Base-by-base conservation (phyloP, 345 rosid genomes). In the Brassica juncea region DNA sequence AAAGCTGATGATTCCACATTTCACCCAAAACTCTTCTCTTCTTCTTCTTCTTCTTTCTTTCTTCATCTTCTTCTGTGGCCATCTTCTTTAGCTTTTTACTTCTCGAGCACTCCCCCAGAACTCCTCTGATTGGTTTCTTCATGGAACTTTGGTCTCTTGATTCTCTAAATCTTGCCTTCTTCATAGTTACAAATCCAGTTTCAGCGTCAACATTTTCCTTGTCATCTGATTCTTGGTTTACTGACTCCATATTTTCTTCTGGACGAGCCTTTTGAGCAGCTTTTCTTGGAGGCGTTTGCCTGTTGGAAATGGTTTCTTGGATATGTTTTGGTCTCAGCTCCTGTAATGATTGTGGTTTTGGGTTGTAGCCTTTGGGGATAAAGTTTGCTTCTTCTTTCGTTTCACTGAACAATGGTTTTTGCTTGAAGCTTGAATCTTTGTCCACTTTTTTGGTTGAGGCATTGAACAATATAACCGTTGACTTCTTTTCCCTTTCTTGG, bases 161-260 rank as follows among this genome's bases (percentile, higher is more conserved):
- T 77, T 71, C 75, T 52, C 31, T 21, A 14, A 54, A 3, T 68
- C 74, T 85, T 55, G 68, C 75, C 85, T 84, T 89, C 76, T 82
- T 87, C 76, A 75, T 78, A 1, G 89, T 82, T 67, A 89, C 84
- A 80, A 89, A 92, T 59, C 91, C 93, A 75, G 79, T 71, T 67
- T 79, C 82, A 14, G 42, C 75, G 32, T 30, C 71, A 64, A 32
- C 72, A 65, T 88, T 90, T 76, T 81, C 84, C 72, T 81, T 81
- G 59, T 35, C 72, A 21, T 70, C 42, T 68, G 71, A 52, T 61
- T 60, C 72, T 69, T 62, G 60, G 11, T 68, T 6, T 49, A 7
- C 23, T 14, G 66, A 55, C 66, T 58, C 73, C 21, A 23, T 1
- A 30, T 58, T 58, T 27, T 28, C 66, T 55, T 27, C 72, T 28